Evolutionary conservation across 1,284 basidiomycete species (phyloP), one percentile per base, ranked within the genome.

Genomic region (Ustilago cynodontis): DNA sequence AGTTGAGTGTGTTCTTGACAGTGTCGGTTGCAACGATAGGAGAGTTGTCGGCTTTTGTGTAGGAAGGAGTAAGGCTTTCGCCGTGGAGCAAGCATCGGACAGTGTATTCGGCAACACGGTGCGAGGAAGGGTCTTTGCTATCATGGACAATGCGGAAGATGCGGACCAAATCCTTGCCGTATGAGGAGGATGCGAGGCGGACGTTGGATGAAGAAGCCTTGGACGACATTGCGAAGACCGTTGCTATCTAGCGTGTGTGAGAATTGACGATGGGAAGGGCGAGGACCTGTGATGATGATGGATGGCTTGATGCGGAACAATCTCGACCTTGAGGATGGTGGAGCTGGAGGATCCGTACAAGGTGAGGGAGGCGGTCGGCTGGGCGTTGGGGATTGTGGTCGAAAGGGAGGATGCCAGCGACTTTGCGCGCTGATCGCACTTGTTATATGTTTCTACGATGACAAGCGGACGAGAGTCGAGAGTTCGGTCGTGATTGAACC

Each of bases 1-100:
- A 69, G 62, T 97, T 93, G 22, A 91, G 92, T 61, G 95, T 96
- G 87, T 97, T 96, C 88, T 97, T 97, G 86, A 95, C 93, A 92
- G 79, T 77, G 56, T 80, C 80, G 14, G 83, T 85, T 37, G 83
- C 78, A 16, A 85, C 83, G 43, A 85, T 76, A 45, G 77, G 76
- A 31, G 74, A 69, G 68, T 79, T 79, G 63, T 82, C 77, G 13
- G 77, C 74, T 35, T 79, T 35, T 18, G 79, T 80, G 82, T 47
- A 77, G 33, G 33, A 78, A n/a, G 77, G 71, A 24, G 62, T 77
- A 49, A 80, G 69, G 28, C 65, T 59, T 45, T 72, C 59, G 20
- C 79, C 80, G 35, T 74, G 71, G n/a, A 83, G 77, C 57, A 82
- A 62, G 63, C 67, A 75, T 54, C 75, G 70, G 4, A 81, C 75